Percentiles rank a stretch among this genome's conserved stretches.
phyloP scores from a whole-genome alignment of 352 stramenopile species.

The Globisporangium acanthophoron region DNA sequence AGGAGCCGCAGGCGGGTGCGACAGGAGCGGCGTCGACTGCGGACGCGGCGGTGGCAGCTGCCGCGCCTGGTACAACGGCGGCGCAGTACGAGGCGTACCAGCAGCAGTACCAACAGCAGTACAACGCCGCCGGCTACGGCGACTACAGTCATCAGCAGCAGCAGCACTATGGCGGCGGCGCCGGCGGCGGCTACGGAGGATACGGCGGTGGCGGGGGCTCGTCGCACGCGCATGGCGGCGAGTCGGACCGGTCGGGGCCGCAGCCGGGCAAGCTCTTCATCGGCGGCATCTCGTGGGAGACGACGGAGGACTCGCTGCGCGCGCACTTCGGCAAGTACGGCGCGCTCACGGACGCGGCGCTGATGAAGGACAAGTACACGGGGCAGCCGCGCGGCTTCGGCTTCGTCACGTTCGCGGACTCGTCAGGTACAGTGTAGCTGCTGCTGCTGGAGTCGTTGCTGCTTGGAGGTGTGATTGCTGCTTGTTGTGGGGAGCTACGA shows the following conservation, averaged over 20 bases:
- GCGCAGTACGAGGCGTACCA: constrained; percentile 29
- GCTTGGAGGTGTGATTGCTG: not conserved
- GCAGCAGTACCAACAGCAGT: constrained; percentile 34
- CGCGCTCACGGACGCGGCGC: constrained; percentile 73
- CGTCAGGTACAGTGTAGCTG: constrained; percentile 47
- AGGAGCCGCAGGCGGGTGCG: constrained; percentile 25
- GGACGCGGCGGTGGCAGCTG: constrained; percentile 6
- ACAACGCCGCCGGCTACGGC: constrained; percentile 26
- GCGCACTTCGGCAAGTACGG: constrained; percentile 89
- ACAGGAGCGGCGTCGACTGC: constrained; percentile 2
- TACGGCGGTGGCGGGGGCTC: constrained; percentile 8
- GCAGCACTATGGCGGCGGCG: constrained; percentile 4
- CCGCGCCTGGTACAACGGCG: constrained; percentile 9
- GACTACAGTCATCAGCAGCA: constrained; percentile 17
- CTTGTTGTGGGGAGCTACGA: not conserved
- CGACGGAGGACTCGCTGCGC: constrained; percentile 89
- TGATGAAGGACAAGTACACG: constrained; percentile 94
- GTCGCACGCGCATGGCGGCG: not conserved
- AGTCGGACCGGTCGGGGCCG: constrained; percentile 10
- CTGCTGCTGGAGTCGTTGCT: constrained; percentile 1
- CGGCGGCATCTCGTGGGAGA: constrained; percentile 89
- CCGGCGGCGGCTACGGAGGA: constrained; percentile 9
- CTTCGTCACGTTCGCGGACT: constrained; percentile 92
- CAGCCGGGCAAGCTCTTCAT: constrained; percentile 88
- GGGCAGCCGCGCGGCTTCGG: constrained; percentile 89